Percentiles rank a stretch among this genome's conserved stretches.
These are phyloP conservation scores for Amaranthus tricolor DNA, from an alignment of 179 eudicot species.

Conservation along the genomic window DNA sequence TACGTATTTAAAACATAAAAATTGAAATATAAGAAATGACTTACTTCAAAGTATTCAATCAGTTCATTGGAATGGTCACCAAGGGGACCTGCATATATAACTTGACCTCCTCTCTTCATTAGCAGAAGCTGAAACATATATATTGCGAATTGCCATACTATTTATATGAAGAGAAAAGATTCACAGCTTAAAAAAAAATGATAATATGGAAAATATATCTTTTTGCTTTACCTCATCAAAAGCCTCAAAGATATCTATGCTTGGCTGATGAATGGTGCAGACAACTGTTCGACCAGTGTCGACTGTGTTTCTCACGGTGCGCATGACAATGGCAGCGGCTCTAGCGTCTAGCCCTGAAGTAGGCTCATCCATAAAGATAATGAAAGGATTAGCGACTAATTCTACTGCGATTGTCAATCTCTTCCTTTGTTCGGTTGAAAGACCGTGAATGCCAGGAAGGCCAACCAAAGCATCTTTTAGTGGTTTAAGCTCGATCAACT, in stretches of 20 bases:
- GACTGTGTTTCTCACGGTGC: constrained; percentile 65
- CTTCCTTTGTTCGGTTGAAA: constrained; percentile 73
- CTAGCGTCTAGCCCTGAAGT: constrained; percentile 89
- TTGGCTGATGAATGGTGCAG: constrained; percentile 89
- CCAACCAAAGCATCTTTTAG: constrained; percentile 60
- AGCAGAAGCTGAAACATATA: constrained; percentile 48
- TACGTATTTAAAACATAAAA: background rate
- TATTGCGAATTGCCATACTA: background rate
- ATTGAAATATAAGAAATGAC: constrained; percentile 7
- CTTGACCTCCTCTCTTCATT: constrained; percentile 89
- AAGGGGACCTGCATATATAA: constrained; percentile 64
- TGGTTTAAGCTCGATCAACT: constrained; percentile 58
- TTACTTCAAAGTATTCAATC: constrained; percentile 67
- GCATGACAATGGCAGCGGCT: constrained; percentile 87
- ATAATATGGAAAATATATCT: background rate
- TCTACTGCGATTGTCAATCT: constrained; percentile 78
- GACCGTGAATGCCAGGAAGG: constrained; percentile 63
- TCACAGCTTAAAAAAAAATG: background rate
- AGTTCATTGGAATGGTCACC: constrained; percentile 57
- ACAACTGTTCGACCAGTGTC: constrained; percentile 78
- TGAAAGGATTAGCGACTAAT: constrained; percentile 35
- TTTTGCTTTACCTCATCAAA: constrained; percentile 57
- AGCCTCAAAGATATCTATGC: constrained; percentile 76
- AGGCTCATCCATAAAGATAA: background rate
- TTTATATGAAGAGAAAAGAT: background rate